phyloP scores from a whole-genome alignment of 768 basidiomycete species.

The Tephrocybe sp. region DNA sequence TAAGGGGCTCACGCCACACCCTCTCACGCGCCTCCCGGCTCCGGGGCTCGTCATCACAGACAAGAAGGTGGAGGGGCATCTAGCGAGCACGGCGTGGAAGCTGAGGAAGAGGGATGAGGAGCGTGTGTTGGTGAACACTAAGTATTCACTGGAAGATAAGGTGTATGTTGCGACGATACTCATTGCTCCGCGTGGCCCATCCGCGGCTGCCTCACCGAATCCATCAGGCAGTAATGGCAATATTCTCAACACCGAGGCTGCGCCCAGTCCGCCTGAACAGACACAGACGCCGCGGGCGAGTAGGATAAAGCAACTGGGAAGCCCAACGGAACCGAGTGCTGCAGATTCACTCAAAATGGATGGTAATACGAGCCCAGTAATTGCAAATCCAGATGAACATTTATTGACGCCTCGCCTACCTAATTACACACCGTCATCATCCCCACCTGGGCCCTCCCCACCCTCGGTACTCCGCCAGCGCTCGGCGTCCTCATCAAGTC shows the following conservation, averaged over 20 bases:
- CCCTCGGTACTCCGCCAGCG: slow-evolving; percentile 27
- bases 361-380: neutral
- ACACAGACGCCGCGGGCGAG: slow-evolving; percentile 38
- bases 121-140: slow-evolving; percentile 53
- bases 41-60: slow-evolving; percentile 58
- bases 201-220: slow-evolving; percentile 13
- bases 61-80: slow-evolving; percentile 45
- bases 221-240: neutral
- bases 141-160: slow-evolving; percentile 46
- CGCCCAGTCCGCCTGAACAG: neutral
- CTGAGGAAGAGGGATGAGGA: slow-evolving; percentile 57
- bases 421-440: neutral
- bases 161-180: slow-evolving; percentile 51
- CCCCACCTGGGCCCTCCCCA: slow-evolving; percentile 20
- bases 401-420: neutral
- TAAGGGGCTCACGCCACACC: slow-evolving; percentile 61
- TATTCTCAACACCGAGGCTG: neutral
- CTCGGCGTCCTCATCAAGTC: slow-evolving; percentile 27
- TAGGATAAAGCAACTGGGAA: slow-evolving; percentile 26
- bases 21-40: slow-evolving; percentile 67
- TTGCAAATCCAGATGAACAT: neutral
- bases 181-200: slow-evolving; percentile 33
- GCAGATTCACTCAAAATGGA: neutral
- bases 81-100: slow-evolving; percentile 52
- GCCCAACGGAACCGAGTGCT: slow-evolving; percentile 1